phyloP scores from a whole-genome alignment of 495 filamentous ascomycete genomes.

The Podospora pseudopauciseta region DNA sequence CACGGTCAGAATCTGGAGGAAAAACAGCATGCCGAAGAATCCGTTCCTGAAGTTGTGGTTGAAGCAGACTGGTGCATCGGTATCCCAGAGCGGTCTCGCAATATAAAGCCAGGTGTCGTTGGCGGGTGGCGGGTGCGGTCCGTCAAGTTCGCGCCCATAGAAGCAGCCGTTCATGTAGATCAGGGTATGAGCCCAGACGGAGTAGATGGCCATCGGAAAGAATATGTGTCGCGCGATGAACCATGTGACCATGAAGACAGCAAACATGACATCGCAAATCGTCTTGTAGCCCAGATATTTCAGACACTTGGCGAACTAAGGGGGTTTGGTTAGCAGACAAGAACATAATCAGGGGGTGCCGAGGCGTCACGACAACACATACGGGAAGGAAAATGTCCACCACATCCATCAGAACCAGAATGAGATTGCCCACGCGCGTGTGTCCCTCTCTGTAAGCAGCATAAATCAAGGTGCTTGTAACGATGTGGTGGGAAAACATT shows the following conservation, averaged over 20 bases:
- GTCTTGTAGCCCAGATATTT: slow-evolving; percentile 77
- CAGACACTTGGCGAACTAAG: slow-evolving; percentile 84
- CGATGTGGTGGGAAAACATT: slow-evolving; percentile 92
- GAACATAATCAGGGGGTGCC: not conserved
- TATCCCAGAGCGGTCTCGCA: slow-evolving; percentile 61
- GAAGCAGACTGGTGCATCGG: slow-evolving; percentile 72
- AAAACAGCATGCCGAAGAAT: slow-evolving; percentile 72
- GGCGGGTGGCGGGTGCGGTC: slow-evolving; percentile 54
- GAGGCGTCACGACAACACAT: slow-evolving; percentile 33
- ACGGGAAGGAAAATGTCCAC: slow-evolving; percentile 87
- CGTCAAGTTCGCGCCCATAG: slow-evolving; percentile 43
- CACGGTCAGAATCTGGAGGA: slow-evolving; percentile 74
- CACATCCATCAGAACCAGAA: slow-evolving; percentile 89
- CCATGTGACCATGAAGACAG: slow-evolving; percentile 83
- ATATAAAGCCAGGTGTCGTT: slow-evolving; percentile 58
- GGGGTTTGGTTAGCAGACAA: not conserved
- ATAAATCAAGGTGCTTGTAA: slow-evolving; percentile 77
- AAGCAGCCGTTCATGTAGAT: slow-evolving; percentile 71
- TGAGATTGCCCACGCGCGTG: slow-evolving; percentile 81
- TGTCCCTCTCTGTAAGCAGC: slow-evolving; percentile 78
- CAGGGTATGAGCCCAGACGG: slow-evolving; percentile 69
- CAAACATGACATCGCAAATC: slow-evolving; percentile 81
- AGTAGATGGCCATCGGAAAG: slow-evolving; percentile 75
- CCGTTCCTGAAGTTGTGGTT: slow-evolving; percentile 64
- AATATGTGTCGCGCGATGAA: slow-evolving; percentile 76